These are phyloP conservation scores for Trichoderma sp. DNA, from an alignment of 2,329 filamentous ascomycete genomes.

Conservation along the genomic window DNA sequence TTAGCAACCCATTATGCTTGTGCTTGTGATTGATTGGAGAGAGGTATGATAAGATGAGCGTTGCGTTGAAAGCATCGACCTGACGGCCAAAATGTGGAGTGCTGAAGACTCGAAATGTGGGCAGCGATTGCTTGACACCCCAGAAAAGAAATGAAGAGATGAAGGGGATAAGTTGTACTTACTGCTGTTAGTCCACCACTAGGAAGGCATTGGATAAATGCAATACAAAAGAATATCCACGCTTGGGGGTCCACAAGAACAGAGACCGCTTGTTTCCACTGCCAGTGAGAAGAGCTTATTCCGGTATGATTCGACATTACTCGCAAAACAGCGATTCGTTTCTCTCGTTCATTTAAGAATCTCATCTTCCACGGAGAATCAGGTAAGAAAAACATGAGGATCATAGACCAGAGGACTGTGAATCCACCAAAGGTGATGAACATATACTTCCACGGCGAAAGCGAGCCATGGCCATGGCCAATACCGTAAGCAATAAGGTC, in stretches of 20 bases:
- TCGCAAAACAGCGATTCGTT: neutral
- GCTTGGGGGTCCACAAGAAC: slow-evolving; percentile 16
- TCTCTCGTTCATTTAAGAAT: neutral
- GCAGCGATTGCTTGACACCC: neutral
- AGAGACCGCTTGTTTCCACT: neutral
- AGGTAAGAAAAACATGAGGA: neutral
- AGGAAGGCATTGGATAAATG: slow-evolving; percentile 21
- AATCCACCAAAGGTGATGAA: neutral
- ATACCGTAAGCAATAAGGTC: slow-evolving; percentile 21
- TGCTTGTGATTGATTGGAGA: neutral
- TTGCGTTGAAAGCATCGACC: neutral
- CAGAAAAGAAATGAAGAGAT: neutral
- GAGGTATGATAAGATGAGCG: neutral
- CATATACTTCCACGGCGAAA: slow-evolving; percentile 12
- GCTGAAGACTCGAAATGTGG: neutral
- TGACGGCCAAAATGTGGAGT: neutral
- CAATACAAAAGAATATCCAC: slow-evolving; percentile 17
- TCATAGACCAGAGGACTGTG: neutral
- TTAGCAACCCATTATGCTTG: neutral
- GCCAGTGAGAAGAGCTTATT: neutral
- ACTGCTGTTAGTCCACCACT: neutral
- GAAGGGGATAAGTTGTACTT: neutral
- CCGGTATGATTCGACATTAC: neutral
- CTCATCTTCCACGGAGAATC: neutral
- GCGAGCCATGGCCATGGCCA: neutral